These are phyloP conservation scores for Nemophila menziesii DNA, from an alignment of 257 asterid genomes.

Conservation along the genomic window DNA sequence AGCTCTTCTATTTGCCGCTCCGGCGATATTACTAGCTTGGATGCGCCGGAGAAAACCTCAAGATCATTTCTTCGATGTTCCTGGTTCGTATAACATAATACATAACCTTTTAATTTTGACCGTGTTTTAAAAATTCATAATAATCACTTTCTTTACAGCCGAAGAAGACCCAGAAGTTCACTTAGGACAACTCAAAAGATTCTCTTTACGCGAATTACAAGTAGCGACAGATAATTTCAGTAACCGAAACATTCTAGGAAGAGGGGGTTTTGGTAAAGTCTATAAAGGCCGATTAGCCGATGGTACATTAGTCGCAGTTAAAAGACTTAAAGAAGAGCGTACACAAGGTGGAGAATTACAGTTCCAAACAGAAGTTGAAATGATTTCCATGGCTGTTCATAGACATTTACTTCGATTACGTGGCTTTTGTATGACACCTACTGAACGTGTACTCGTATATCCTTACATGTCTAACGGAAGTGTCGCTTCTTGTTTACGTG, in stretches of 20 bases:
- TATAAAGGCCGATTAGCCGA: constrained; percentile 68
- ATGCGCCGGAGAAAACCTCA: constrained; percentile 64
- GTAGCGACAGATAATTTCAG: constrained; percentile 32
- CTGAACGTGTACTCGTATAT: constrained; percentile 85
- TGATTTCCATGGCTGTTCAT: constrained; percentile 91
- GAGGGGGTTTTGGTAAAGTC: constrained; percentile 86
- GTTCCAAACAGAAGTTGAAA: constrained; percentile 90
- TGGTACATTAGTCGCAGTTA: constrained; percentile 32
- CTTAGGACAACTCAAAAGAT: constrained; percentile 73
- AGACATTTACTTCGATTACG: constrained; percentile 68
- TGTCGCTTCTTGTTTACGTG: constrained; percentile 97
- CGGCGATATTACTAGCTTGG: constrained; percentile 68
- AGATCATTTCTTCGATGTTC: constrained; percentile 85
- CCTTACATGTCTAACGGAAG: constrained; percentile 91
- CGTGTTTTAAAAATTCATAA: too few relatives aligned
- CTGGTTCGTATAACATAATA: constrained; percentile 46
- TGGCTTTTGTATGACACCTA: constrained; percentile 91
- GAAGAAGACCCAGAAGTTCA: constrained; percentile 40
- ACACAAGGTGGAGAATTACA: constrained; percentile 34
- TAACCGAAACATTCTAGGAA: constrained; percentile 27
- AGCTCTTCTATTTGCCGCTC: constrained; percentile 75
- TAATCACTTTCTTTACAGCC: constrained; percentile 17
- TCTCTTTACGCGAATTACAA: constrained; percentile 30
- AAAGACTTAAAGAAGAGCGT: constrained; percentile 31
- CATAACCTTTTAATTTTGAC: not conserved